phyloP scores from a whole-genome alignment of 768 basidiomycete genomes.

The Boletus vermiculosoides region DNA sequence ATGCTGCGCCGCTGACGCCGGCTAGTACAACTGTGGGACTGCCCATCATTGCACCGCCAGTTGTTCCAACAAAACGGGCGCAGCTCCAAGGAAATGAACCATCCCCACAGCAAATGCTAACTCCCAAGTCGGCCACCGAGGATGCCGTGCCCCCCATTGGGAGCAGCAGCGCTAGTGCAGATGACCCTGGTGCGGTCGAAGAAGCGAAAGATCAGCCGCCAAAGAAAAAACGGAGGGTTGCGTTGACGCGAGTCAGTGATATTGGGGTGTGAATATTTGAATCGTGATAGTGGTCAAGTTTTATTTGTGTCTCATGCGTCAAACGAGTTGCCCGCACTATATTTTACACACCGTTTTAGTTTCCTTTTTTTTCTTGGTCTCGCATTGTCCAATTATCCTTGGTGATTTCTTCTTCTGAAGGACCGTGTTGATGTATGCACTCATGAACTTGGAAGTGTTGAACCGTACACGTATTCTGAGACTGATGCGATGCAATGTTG shows the following conservation, averaged over 20 bases:
- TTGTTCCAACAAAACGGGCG: conserved; percentile 36
- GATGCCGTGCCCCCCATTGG: conserved; percentile 16
- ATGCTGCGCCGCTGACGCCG: conserved; percentile 26
- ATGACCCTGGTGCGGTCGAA: conserved; percentile 13
- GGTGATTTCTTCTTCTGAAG: background rate
- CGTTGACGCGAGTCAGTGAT: conserved; percentile 68
- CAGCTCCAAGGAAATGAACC: conserved; percentile 30
- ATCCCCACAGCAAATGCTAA: conserved; percentile 16
- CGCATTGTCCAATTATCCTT: conserved; percentile 10
- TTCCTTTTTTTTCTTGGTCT: background rate
- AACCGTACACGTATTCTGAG: conserved; percentile 23
- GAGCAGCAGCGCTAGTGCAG: conserved; percentile 14
- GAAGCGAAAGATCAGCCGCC: conserved; percentile 52
- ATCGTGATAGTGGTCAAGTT: background rate
- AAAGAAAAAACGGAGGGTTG: conserved; percentile 85
- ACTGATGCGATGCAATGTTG: conserved; percentile 21
- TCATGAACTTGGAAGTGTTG: conserved; percentile 1
- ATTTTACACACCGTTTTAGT: conserved; percentile 20
- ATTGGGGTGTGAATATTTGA: conserved; percentile 38
- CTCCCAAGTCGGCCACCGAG: conserved; percentile 32
- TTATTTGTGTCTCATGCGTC: conserved; percentile 6
- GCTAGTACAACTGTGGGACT: conserved; percentile 35
- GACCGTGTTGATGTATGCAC: conserved; percentile 10
- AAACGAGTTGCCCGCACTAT: conserved; percentile 1
- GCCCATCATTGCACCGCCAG: conserved; percentile 32